Conservation (phyloP, 2,329 filamentous ascomycete species). For the Pleurostoma richardsiae region DNA sequence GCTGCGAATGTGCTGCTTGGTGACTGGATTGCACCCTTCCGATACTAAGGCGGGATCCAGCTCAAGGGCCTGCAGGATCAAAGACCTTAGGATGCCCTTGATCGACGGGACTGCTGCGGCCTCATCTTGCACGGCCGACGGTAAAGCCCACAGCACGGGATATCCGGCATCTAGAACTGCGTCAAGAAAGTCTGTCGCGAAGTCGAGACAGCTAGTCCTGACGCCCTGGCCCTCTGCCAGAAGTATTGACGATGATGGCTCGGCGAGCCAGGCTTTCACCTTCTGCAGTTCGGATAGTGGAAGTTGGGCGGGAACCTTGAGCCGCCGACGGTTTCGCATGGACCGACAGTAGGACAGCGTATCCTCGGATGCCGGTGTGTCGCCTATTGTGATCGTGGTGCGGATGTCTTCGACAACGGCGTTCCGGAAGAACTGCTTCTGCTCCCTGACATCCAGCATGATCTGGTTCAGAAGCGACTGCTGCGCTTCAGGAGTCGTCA, state of each 20-base stretch:
- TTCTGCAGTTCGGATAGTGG: not conserved
- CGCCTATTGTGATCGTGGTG: not conserved
- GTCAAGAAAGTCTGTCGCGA: constrained; percentile 7
- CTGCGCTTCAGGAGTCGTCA: too few species aligned
- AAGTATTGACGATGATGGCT: constrained; percentile 5
- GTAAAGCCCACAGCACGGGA: constrained; percentile 6
- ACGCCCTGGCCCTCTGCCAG: constrained; percentile 7
- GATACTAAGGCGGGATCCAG: not conserved
- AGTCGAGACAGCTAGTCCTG: constrained; percentile 6
- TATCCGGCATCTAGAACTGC: constrained; percentile 2
- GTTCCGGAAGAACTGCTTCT: not conserved
- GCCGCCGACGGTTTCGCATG: constrained; percentile 5
- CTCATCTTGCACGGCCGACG: not conserved
- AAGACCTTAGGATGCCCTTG: not conserved
- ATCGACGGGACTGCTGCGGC: not conserved
- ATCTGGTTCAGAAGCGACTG: not conserved
- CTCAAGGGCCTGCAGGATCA: not conserved
- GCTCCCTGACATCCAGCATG: not conserved
- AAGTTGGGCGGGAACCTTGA: constrained; percentile 3
- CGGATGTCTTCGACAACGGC: not conserved
- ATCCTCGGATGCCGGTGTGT: not conserved
- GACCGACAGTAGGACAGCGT: constrained; percentile 6
- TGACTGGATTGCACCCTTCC: not conserved
- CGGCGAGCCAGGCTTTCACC: constrained; percentile 1
- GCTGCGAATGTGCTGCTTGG: not conserved